Conservation (phyloP, 208 protist species). For the Wallacemonas sp. region DNA sequence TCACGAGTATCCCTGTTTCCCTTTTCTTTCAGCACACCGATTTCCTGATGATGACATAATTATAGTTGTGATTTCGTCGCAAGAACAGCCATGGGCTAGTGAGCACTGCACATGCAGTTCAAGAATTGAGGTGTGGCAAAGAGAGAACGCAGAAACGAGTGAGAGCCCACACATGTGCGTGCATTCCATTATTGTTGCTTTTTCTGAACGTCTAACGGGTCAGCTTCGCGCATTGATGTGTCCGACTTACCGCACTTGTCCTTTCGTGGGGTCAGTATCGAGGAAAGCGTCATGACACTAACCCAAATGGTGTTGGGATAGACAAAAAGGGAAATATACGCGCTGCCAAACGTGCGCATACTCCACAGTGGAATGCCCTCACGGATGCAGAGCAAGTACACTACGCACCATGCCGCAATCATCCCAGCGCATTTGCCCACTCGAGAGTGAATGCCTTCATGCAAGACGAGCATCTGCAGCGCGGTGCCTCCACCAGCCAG, state of each 20-base stretch:
- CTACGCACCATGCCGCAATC: slow-evolving; percentile 27
- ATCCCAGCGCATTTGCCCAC: slow-evolving; percentile 23
- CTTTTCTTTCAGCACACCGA: too few relatives aligned
- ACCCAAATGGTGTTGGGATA: slow-evolving; percentile 68
- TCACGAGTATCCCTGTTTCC: too few relatives aligned
- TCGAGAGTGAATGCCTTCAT: slow-evolving; percentile 23
- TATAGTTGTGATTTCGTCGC: too few relatives aligned
- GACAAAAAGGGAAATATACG: slow-evolving; percentile 57
- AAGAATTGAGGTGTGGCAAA: too few relatives aligned
- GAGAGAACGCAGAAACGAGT: too few relatives aligned
- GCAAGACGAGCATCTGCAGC: slow-evolving; percentile 46
- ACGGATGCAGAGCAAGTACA: slow-evolving; percentile 29
- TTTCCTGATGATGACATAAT: too few relatives aligned
- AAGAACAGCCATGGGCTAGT: too few relatives aligned
- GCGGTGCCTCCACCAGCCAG: slow-evolving; percentile 47
- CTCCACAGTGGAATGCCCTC: slow-evolving; percentile 30
- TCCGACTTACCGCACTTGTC: too few relatives aligned
- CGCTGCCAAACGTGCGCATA: slow-evolving; percentile 33
- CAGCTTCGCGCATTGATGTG: too few relatives aligned
- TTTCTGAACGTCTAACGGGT: background rate
- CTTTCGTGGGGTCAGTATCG: background rate
- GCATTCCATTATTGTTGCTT: slow-evolving; percentile 8
- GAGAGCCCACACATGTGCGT: too few relatives aligned
- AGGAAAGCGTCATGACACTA: slow-evolving; percentile 15
- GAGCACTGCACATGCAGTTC: too few relatives aligned